A percentile compares a stretch with the other conserved stretches of the same genome.
phyloP scores from a whole-genome alignment of 306 rosid species.

The Bauhinia variegata region DNA sequence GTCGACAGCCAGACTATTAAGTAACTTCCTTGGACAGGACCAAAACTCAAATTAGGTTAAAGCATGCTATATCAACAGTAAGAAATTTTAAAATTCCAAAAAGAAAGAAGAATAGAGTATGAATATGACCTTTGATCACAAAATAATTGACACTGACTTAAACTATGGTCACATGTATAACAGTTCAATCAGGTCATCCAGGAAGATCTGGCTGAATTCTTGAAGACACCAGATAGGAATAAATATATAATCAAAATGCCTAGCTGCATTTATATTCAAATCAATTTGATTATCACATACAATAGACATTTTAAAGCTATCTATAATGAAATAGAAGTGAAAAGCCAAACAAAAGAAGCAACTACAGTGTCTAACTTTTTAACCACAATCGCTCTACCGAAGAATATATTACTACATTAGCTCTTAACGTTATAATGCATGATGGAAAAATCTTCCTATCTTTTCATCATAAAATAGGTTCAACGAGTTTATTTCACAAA shows the following conservation, averaged over 20 bases:
- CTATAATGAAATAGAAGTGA: not conserved
- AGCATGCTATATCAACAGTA: not conserved
- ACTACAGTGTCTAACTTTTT: not conserved
- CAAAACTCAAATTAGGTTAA: slow-evolving; percentile 10
- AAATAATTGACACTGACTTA: slow-evolving; percentile 1
- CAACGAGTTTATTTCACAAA: not conserved
- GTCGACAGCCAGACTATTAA: slow-evolving; percentile 16
- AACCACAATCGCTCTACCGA: not conserved
- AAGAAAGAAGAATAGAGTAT: not conserved
- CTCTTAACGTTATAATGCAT: not conserved
- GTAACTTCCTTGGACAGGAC: slow-evolving; percentile 2
- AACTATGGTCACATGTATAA: slow-evolving; percentile 4
- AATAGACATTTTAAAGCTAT: too few species aligned
- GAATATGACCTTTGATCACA: not conserved
- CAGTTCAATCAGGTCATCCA: not conserved
- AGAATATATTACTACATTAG: slow-evolving; percentile 10
- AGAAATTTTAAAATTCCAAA: not conserved
- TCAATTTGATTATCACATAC: too few species aligned
- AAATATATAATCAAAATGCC: slow-evolving; percentile 6
- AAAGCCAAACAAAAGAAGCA: not conserved
- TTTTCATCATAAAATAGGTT: not conserved
- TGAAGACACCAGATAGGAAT: not conserved
- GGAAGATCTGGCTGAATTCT: not conserved
- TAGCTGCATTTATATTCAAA: not conserved
- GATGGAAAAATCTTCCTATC: not conserved